phyloP scores from a whole-genome alignment of 257 asterid species.

The Mitragyna speciosa region DNA sequence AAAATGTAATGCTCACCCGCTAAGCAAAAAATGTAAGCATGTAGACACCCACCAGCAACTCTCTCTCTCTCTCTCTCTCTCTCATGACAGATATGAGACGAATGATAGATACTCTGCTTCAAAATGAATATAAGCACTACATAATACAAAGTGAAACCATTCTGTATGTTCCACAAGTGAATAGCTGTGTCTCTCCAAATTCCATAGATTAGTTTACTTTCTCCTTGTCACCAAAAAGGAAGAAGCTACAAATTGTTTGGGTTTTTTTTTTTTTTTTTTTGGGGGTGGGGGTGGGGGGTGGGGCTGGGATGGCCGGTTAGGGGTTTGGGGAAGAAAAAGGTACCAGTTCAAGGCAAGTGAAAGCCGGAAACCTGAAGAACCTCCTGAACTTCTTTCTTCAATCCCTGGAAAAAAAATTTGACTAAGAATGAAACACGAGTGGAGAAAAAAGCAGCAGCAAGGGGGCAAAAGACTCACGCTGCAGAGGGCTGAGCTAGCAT shows the following conservation, averaged over 20 bases:
- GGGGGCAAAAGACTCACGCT: conserved; percentile 27
- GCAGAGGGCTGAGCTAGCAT: conserved; percentile 8
- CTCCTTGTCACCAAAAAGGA: not conserved
- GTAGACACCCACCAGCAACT: not conserved
- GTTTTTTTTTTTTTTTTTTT: too few relatives aligned
- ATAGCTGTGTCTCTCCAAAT: not conserved
- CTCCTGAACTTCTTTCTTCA: conserved; percentile 7
- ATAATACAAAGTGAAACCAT: not conserved
- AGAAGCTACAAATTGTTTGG: not conserved
- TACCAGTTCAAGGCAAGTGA: not conserved
- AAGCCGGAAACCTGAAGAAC: not conserved
- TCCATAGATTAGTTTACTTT: not conserved
- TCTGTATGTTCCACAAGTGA: not conserved
- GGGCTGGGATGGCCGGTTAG: too few relatives aligned
- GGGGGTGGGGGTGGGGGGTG: too few relatives aligned
- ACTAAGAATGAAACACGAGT: not conserved
- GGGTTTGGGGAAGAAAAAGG: too few relatives aligned
- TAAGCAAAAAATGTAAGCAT: not conserved
- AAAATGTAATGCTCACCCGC: not conserved
- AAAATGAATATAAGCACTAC: not conserved
- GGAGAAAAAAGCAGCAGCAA: conserved; percentile 2
- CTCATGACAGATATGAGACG: not conserved
- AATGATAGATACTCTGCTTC: not conserved
- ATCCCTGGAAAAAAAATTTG: not conserved
- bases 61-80: not conserved